A percentile compares a stretch with the other conserved stretches of the same genome.
Evolutionary conservation across 768 basidiomycete genomes (phyloP).

Genomic region (Albatrellus ellisii): DNA sequence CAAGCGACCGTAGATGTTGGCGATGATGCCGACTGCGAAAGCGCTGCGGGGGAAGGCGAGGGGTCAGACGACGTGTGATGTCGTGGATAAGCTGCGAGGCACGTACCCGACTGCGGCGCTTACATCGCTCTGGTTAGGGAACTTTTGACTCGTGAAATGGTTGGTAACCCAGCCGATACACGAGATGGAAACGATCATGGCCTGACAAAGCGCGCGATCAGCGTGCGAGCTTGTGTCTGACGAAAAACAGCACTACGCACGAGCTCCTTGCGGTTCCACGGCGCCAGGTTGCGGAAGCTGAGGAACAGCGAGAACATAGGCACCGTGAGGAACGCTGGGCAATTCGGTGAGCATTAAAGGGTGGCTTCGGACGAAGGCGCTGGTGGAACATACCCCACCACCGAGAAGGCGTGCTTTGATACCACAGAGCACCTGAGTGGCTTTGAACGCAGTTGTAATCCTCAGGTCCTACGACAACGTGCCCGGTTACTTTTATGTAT

Average conservation of each 20-base stretch:
- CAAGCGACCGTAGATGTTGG: conserved; percentile 67
- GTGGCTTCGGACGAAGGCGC: not conserved
- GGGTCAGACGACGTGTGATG: conserved; percentile 3
- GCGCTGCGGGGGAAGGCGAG: conserved; percentile 27
- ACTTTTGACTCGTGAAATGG: conserved; percentile 49
- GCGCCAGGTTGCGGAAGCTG: conserved; percentile 52
- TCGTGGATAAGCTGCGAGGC: not conserved
- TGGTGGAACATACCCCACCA: conserved; percentile 43
- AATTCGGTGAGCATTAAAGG: not conserved
- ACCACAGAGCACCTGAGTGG: conserved; percentile 61
- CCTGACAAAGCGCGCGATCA: conserved; percentile 16
- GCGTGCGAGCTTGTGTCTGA: not conserved
- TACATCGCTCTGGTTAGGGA: conserved; percentile 61
- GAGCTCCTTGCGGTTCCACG: conserved; percentile 42
- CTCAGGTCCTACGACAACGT: conserved; percentile 29
- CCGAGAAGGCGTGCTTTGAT: conserved; percentile 51
- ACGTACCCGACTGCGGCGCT: conserved; percentile 59
- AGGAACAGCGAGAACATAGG: conserved; percentile 57
- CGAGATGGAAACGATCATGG: conserved; percentile 44
- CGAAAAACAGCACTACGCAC: conserved; percentile 21
- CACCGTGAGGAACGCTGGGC: conserved; percentile 51
- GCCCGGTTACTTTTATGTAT: conserved; percentile 43
- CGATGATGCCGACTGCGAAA: conserved; percentile 68
- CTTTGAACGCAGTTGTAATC: conserved; percentile 49
- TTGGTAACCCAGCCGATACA: conserved; percentile 71